A percentile compares a stretch with the other conserved stretches of the same genome.
Evolutionary conservation across 768 basidiomycete species (phyloP).

Genomic region (Leccinum subgranulosum): DNA sequence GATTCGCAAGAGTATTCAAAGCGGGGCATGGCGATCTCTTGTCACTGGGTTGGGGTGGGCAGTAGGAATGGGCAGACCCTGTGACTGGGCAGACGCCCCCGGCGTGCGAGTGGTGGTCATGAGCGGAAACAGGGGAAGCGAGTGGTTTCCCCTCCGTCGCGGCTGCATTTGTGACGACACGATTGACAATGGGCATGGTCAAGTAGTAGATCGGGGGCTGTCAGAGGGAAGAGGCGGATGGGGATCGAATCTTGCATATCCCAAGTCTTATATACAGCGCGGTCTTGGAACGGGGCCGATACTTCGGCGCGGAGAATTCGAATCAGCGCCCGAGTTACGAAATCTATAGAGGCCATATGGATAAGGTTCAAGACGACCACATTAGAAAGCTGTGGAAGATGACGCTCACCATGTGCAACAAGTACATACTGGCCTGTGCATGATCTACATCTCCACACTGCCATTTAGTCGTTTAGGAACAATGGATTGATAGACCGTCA

Average conservation of each 20-base stretch:
- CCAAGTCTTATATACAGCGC: constrained; percentile 5
- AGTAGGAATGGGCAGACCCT: constrained; percentile 37
- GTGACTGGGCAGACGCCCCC: constrained; percentile 39
- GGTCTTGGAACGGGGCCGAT: not conserved
- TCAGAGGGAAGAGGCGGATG: not conserved
- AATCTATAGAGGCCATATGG: not conserved
- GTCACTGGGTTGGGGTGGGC: constrained; percentile 44
- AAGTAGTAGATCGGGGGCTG: not conserved
- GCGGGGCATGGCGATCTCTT: constrained; percentile 70
- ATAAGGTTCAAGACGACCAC: not conserved
- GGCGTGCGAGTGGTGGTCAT: constrained; percentile 22
- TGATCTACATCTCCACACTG: constrained; percentile 3
- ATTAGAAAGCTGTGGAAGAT: constrained; percentile 1
- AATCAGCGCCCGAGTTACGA: not conserved
- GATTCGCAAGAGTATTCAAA: constrained; percentile 70
- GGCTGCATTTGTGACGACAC: not conserved
- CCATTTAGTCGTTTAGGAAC: not conserved
- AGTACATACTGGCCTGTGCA: not conserved
- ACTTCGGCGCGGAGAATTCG: not conserved
- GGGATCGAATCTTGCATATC: not conserved
- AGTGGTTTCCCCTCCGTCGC: constrained; percentile 1
- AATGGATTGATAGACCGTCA: not conserved
- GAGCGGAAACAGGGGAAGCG: constrained; percentile 10
- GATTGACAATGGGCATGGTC: constrained; percentile 6
- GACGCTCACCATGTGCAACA: not conserved